Evolutionary conservation across 148 eudicot genomes (phyloP).

Genomic region (Fagopyrum tataricum): DNA sequence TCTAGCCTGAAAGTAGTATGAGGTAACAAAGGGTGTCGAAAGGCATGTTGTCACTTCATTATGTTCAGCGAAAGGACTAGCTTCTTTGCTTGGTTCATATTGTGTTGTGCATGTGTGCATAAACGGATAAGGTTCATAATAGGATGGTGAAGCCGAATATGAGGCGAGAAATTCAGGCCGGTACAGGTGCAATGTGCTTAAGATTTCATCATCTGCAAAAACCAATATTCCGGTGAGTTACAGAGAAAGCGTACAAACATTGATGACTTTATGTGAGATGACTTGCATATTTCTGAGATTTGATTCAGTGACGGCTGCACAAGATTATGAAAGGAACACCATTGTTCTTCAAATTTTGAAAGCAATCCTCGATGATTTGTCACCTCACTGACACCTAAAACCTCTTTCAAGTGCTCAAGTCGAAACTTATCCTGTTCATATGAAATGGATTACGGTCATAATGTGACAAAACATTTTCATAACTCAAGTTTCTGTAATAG

Average conservation of each 20-base stretch:
- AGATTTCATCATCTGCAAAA: conserved; percentile 68
- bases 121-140: conserved; percentile 52
- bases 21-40: conserved; percentile 57
- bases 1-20: conserved; percentile 35
- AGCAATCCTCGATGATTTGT: conserved; percentile 19
- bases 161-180: conserved; percentile 60
- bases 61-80: conserved; percentile 23
- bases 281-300: conserved; percentile 68
- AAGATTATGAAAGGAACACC: conserved; percentile 80
- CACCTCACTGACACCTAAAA: conserved; percentile 29
- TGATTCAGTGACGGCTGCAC: conserved; percentile 65
- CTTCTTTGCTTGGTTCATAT: conserved; percentile 30
- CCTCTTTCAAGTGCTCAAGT: conserved; percentile 41
- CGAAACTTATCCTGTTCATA: conserved; percentile 64
- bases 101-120: conserved; percentile 49
- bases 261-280: not conserved
- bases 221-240: not conserved
- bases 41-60: conserved; percentile 38
- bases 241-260: not conserved
- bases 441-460: conserved; percentile 5
- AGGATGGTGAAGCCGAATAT: conserved; percentile 51
- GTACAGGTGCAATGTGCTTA: conserved; percentile 60
- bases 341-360: conserved; percentile 65
- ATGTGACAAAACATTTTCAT: not conserved
- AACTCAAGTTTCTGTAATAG: not conserved